Percentiles rank a stretch among this genome's conserved stretches.
These are phyloP conservation scores for Erysimum cheiranthoides DNA, from an alignment of 345 rosid genomes.

Conservation along the genomic window DNA sequence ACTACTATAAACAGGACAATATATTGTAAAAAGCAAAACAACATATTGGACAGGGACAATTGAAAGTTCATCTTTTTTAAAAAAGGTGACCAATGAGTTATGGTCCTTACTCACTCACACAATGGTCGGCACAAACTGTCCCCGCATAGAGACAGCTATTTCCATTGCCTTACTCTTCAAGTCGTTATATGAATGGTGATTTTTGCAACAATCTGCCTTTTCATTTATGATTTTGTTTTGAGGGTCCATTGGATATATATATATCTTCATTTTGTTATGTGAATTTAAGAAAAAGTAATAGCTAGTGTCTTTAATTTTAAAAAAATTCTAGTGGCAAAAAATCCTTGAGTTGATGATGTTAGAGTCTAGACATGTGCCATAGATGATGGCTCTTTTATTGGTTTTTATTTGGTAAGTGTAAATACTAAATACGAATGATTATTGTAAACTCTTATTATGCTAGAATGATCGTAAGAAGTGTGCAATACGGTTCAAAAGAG, in stretches of 20 bases:
- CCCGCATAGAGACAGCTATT: conserved; percentile 36
- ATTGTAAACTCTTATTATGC: neutral
- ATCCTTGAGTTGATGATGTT: conserved; percentile 11
- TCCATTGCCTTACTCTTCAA: conserved; percentile 31
- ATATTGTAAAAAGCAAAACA: conserved; percentile 23
- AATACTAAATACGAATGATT: neutral
- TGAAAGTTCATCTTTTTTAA: conserved; percentile 12
- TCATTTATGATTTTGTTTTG: conserved; percentile 37
- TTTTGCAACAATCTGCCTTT: conserved; percentile 30
- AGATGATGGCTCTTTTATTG: neutral
- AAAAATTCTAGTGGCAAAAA: neutral
- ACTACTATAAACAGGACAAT: neutral
- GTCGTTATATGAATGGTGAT: conserved; percentile 15
- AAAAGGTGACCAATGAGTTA: conserved; percentile 32
- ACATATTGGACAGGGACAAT: conserved; percentile 30
- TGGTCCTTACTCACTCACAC: conserved; percentile 30
- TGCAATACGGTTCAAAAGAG: neutral
- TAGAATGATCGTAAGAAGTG: neutral
- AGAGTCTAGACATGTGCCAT: neutral
- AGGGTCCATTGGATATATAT: conserved; percentile 22
- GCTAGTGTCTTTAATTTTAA: neutral
- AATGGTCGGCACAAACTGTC: conserved; percentile 48
- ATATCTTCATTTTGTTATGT: conserved; percentile 2
- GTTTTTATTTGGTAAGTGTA: neutral
- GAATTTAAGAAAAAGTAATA: neutral